Evolutionary conservation across 805 yeast species (phyloP), one percentile per base, ranked within the genome.

Genomic region (Kodamaea jinghongensis): DNA sequence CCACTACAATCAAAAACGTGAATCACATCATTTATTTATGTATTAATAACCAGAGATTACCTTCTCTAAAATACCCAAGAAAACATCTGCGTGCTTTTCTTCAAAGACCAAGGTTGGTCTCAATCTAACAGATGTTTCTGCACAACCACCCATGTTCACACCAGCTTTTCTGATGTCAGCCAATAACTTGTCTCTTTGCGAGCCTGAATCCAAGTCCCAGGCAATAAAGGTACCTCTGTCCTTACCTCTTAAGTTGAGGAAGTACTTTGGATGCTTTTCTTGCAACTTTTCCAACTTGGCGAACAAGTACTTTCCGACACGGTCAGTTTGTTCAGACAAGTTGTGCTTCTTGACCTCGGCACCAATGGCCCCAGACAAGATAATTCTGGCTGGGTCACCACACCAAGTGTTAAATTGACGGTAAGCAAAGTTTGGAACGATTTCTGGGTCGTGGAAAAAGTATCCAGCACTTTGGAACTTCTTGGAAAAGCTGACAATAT

Each of bases 401-500:
- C 91, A 84, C 95, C 95, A 86, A 43, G 95, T 86, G 79, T 86
- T 86, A 77, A 86, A 86, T 73, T 86, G 95, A 63, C 95, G 79
- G 75, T 83, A 86, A n/a, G 95, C 80, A 56, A 65, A 62, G 63
- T 79, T 73, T 55, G 95, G 95, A 51, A 82, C 73, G 44, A 86
- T 66, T 54, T 79, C 82, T 34, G 84, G 80, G 65, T 81, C 78
- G 54, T 77, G 79, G 79, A 80, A 86, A 75, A 75, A 86, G 75
- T 79, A 86, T 44, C 95, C 95, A 30, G 95, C 95, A 40, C 89
- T 75, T 71, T 86, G 95, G 75, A 85, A 84, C 73, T 86, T 86
- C 73, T 86, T 86, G 52, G 91, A 83, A 71, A 86, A 86, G 6
- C 95, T 86, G 43, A 86, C 91, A 61, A 86, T 73, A 63, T 86